These are phyloP conservation scores for Centrapalus pauciflorus DNA, from an alignment of 129 eudicot species.

Conservation along the genomic window DNA sequence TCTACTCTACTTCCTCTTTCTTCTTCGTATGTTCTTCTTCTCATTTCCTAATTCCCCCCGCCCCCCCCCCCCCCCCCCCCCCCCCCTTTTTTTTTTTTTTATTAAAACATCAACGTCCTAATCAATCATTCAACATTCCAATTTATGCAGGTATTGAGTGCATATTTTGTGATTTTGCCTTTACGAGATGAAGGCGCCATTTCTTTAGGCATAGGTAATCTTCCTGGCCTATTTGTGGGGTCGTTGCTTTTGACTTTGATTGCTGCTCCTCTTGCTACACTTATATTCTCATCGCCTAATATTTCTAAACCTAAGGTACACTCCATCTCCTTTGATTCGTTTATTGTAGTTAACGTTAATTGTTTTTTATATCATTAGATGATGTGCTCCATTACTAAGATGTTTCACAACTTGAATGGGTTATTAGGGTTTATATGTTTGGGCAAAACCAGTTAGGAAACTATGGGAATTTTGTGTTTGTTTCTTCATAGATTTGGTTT, in stretches of 20 bases:
- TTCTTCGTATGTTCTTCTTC: conserved; percentile 54
- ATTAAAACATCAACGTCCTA: too few species aligned
- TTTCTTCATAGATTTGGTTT: not conserved
- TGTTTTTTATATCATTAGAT: not conserved
- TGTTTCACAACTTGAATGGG: not conserved
- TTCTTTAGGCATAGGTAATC: conserved; percentile 64
- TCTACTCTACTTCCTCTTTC: conserved; percentile 73
- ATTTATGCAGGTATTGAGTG: conserved; percentile 81
- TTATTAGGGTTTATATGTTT: not conserved
- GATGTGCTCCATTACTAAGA: not conserved
- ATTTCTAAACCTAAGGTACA: conserved; percentile 62
- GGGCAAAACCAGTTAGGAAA: not conserved
- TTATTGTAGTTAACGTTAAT: not conserved
- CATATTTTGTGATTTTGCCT: conserved; percentile 84
- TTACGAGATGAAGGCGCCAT: conserved; percentile 95
- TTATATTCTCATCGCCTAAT: conserved; percentile 59
- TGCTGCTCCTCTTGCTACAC: conserved; percentile 80
- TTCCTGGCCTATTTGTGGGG: conserved; percentile 75
- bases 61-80: too few species aligned
- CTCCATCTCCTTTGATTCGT: too few species aligned
- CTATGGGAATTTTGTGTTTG: not conserved
- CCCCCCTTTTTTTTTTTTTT: too few species aligned
- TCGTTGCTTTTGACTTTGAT: conserved; percentile 75
- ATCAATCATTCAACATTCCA: too few species aligned
- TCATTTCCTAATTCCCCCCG: too few species aligned